A percentile compares a stretch with the other conserved stretches of the same genome.
phyloP scores from a whole-genome alignment of 2,329 filamentous ascomycete species.

The Tympanopsis confertula region DNA sequence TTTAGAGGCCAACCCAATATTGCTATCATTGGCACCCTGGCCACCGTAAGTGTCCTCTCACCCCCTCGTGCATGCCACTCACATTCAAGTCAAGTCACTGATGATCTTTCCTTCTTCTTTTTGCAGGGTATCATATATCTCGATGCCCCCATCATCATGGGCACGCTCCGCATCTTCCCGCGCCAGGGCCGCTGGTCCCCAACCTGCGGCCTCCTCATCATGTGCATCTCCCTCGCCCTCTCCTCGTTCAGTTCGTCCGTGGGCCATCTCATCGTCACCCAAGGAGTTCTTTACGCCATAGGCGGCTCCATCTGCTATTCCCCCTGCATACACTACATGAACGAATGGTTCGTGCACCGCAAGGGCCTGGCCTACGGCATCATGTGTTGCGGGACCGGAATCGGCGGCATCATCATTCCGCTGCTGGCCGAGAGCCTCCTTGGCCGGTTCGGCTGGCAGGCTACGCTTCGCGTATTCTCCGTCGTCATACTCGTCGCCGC shows the following conservation, averaged over 20 bases:
- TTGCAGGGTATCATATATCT: constrained; percentile 42
- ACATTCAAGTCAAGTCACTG: constrained; percentile 5
- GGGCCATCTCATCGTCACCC: constrained; percentile 28
- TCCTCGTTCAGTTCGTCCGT: constrained; percentile 28
- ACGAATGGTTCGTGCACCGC: constrained; percentile 33
- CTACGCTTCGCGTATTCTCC: constrained; percentile 26
- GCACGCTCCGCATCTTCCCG: constrained; percentile 29
- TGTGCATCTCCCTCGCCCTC: constrained; percentile 17
- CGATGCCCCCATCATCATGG: constrained; percentile 34
- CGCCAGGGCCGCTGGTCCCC: constrained; percentile 26
- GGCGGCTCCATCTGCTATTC: constrained; percentile 26
- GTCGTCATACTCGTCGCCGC: constrained; percentile 23
- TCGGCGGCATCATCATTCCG: constrained; percentile 34
- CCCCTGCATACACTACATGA: constrained; percentile 24
- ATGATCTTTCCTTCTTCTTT: constrained; percentile 2
- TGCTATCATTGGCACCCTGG: constrained; percentile 52
- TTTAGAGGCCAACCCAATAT: constrained; percentile 43
- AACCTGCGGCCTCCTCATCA: constrained; percentile 21
- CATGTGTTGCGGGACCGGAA: constrained; percentile 30
- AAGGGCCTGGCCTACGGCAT: constrained; percentile 36
- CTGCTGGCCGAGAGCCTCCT: constrained; percentile 31
- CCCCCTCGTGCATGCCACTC: constrained; percentile 9
- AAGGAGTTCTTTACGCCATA: constrained; percentile 30
- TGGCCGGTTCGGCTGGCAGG: constrained; percentile 24
- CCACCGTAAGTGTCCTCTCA: constrained; percentile 29